A percentile compares a stretch with the other conserved stretches of the same genome.
Conservation (phyloP, 2,329 filamentous ascomycete species). For the Colletotrichum trifolii region DNA sequence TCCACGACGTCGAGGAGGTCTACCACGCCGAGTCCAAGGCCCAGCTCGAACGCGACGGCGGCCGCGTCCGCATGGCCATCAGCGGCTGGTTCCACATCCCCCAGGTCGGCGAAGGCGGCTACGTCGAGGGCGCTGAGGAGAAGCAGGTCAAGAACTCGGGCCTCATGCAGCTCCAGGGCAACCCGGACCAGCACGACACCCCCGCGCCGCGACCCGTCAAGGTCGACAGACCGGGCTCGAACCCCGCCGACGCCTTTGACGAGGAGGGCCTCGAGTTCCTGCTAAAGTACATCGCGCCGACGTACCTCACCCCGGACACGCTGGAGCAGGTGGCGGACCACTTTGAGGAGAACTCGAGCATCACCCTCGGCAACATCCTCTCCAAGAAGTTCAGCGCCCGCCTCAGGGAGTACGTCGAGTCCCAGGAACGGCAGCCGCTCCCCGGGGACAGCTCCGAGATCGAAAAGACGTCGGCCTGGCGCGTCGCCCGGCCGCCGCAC, state of each 20-base stretch:
- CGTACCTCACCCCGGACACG: conserved; percentile 92
- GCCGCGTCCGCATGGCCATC: conserved; percentile 93
- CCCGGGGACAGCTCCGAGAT: conserved; percentile 64
- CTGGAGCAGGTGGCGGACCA: conserved; percentile 83
- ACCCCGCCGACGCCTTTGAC: conserved; percentile 69
- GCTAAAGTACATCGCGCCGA: conserved; percentile 88
- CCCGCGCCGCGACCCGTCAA: conserved; percentile 72
- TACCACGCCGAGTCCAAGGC: conserved; percentile 75
- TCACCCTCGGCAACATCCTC: conserved; percentile 83
- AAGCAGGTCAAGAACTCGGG: conserved; percentile 89
- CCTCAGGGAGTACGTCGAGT: conserved; percentile 77
- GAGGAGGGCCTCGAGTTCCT: conserved; percentile 89
- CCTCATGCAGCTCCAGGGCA: conserved; percentile 90
- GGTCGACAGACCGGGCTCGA: conserved; percentile 52
- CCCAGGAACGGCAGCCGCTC: conserved; percentile 65
- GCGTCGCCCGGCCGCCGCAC: conserved; percentile 87
- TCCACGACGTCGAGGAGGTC: conserved; percentile 98
- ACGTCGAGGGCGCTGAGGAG: conserved; percentile 87
- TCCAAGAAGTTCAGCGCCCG: conserved; percentile 79
- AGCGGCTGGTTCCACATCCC: conserved; percentile 99
- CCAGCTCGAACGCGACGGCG: conserved; percentile 75
- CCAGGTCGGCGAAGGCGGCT: conserved; percentile 92
- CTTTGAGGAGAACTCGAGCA: conserved; percentile 85
- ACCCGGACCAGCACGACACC: conserved; percentile 88
- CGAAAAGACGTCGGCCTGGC: conserved; percentile 72